Base-by-base conservation (phyloP, 371 early-diverging fungal species). In the Lichtheimia ornata region DNA sequence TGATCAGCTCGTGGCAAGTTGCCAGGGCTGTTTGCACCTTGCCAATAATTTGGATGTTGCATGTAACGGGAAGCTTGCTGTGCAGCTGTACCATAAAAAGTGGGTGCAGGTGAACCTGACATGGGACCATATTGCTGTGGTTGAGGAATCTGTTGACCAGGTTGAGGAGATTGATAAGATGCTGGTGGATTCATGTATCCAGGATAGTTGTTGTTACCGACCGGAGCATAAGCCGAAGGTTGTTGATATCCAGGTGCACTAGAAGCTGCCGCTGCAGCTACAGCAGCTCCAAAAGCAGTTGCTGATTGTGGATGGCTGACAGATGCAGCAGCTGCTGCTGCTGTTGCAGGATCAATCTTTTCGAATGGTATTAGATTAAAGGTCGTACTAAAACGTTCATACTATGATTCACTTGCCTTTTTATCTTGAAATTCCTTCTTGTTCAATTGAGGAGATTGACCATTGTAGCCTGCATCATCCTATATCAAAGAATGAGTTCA, bases 11-110 rank as follows among this genome's bases (percentile, higher is more conserved):
- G 47, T 47, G 56, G 28, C 35, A 53, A 55, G 20, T 56, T 50
- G 2, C 47, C 47, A 14, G n/a, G 47, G 43, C 56, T 30, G 58
- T 43, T 58, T 4, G 35, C 35, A 11, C 35, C 35, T 63, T 56
- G 71, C 77, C 77, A 77, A 42, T 73, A 77, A n/a, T 61, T 67
- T 27, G 66, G 66, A 44, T 64, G 72, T 47, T 50, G 58, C 74
- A 77, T 70, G 54, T 77, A 77, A 22, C 22, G 47, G 18, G 64
- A 67, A 2, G 62, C 17, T 44, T 72, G 70, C 22, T 71, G 70
- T n/a, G 67, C 68, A 17, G 69, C 68, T 18, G 70, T 69, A 42
- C 71, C 65, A 62, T 75, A 78, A 50, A 71, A 75, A 20, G 57
- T 59, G 49, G 72, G 75, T 55, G 61, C 67, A 45, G 65, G 67